Evolutionary conservation across 2,329 filamentous ascomycete species (phyloP).

Genomic region (Hirsutella rhossiliensis): DNA sequence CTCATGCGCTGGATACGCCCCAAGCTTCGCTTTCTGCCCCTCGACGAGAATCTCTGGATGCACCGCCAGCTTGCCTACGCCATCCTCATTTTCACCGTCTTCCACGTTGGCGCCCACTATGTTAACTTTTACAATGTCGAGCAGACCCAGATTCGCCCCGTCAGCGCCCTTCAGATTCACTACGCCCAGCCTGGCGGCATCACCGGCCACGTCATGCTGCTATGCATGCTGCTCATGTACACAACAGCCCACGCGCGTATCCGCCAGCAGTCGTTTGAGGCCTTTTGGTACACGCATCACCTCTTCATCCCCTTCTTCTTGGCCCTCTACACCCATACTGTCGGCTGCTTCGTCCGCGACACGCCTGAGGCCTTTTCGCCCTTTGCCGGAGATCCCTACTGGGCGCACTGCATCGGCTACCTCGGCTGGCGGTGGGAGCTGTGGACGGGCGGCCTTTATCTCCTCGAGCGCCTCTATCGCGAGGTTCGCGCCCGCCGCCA

Average conservation of each 20-base stretch:
- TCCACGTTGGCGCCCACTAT: slow-evolving; percentile 76
- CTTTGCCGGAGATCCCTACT: slow-evolving; percentile 71
- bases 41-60: slow-evolving; percentile 97
- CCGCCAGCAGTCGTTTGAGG: slow-evolving; percentile 93
- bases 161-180: slow-evolving; percentile 79
- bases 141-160: slow-evolving; percentile 65
- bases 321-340: slow-evolving; percentile 89
- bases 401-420: slow-evolving; percentile 89
- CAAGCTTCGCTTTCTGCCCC: slow-evolving; percentile 74
- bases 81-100: slow-evolving; percentile 66
- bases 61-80: slow-evolving; percentile 90
- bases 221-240: slow-evolving; percentile 99
- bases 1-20: slow-evolving; percentile 75
- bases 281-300: slow-evolving; percentile 99
- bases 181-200: slow-evolving; percentile 82
- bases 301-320: slow-evolving; percentile 95
- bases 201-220: slow-evolving; percentile 91
- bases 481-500: slow-evolving; percentile 74
- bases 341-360: slow-evolving; percentile 92
- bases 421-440: slow-evolving; percentile 97
- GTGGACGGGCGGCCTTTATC: slow-evolving; percentile 71
- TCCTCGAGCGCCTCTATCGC: slow-evolving; percentile 79
- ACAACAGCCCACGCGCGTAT: slow-evolving; percentile 90
- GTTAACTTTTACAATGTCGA: slow-evolving; percentile 99
- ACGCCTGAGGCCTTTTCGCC: slow-evolving; percentile 61